A percentile compares a stretch with the other conserved stretches of the same genome.
These are phyloP conservation scores for Dorcoceras hygrometricum DNA, from an alignment of 257 asterid genomes.

Conservation along the genomic window DNA sequence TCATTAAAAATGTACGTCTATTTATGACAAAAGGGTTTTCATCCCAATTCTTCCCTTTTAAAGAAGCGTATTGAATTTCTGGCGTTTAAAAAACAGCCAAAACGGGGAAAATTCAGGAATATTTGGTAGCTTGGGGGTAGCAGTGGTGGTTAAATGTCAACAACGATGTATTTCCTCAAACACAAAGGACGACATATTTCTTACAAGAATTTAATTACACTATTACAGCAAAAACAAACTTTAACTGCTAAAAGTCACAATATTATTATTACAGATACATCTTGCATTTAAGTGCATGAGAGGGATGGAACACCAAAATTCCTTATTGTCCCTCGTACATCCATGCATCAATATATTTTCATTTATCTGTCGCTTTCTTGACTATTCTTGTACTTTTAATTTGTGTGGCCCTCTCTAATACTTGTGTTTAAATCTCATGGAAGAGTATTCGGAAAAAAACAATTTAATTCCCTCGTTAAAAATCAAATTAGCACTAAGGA, in stretches of 20 bases:
- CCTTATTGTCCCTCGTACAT: constrained; percentile 15
- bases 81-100: constrained; percentile 15
- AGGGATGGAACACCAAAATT: constrained; percentile 27
- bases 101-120: constrained; percentile 45
- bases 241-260: constrained; percentile 2
- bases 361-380: constrained; percentile 24
- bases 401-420: background rate
- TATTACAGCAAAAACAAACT: constrained; percentile 2
- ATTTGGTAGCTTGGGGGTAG: constrained; percentile 32
- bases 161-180: constrained; percentile 35
- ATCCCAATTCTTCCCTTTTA: constrained; percentile 29
- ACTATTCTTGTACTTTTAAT: background rate
- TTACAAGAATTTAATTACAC: constrained; percentile 2
- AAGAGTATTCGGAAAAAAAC: background rate
- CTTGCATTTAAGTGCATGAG: constrained; percentile 23
- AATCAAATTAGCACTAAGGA: too few species aligned
- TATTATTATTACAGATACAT: background rate
- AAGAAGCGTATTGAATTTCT: constrained; percentile 22
- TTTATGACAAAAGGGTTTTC: constrained; percentile 27
- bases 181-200: constrained; percentile 23
- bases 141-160: constrained; percentile 52
- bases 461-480: background rate
- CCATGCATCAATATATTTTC: background rate
- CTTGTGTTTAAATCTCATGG: too few species aligned
- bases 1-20: too few species aligned